Base-by-base conservation (phyloP, 148 eudicot species). In the Mesembryanthemum crystallinum region DNA sequence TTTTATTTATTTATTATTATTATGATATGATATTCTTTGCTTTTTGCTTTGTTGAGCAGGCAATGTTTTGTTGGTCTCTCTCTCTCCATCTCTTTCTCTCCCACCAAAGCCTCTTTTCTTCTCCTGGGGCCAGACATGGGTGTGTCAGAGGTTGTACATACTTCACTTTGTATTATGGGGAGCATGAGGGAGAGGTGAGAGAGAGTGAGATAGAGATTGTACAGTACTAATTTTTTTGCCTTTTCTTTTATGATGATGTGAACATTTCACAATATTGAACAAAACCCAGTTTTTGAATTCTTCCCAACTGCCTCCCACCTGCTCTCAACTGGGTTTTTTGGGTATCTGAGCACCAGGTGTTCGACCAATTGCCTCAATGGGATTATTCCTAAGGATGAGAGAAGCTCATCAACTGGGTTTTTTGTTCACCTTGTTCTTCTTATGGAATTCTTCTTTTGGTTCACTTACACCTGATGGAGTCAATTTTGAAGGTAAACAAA, bases 401-500 rank as follows among this genome's bases (percentile, higher is more conserved):
- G 29, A 51, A n/a, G 39, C 69, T 73, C 71, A 76, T 73, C 71
- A 77, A 39, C 74, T 86, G 66, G 75, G 84, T 79, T 78, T 71
- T 78, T 67, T 64, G 69, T 30, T 83, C 71, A 70, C 78, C 69
- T 65, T 90, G 7, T 76, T 86, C 67, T 71, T 82, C 78, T 84
- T 84, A 35, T 90, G 82, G 83, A 69, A 70, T 82, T 79, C 60
- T 77, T 83, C 91, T 70, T 32, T 17, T 89, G 83, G 85, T 74
- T 73, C 85, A 82, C 97, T 94, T 71, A 80, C 98, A 17, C 83
- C 98, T 42, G 86, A 86, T 78, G 98, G 98, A 73, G 89, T 94
- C 82, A 94, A 92, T 83, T 86, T 67, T 85, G 98, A 94, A 94
- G 98, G 98, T 90, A 81, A 78, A 6, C 2, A 39, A 45, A 5